These are phyloP conservation scores for Histomonas meleagridis DNA, from an alignment of 208 protist genomes.

Conservation along the genomic window DNA sequence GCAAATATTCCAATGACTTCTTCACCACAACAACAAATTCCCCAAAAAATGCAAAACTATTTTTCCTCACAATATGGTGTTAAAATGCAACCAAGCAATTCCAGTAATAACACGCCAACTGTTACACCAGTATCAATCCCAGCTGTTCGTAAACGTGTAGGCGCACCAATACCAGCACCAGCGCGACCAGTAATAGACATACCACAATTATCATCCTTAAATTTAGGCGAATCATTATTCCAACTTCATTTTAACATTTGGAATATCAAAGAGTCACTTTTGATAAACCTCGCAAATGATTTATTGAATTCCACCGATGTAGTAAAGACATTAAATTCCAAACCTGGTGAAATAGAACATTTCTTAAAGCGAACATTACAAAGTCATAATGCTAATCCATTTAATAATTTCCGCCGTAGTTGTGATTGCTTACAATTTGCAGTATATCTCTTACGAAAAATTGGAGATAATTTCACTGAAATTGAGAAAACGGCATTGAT, in stretches of 20 bases:
- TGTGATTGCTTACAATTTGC: neutral
- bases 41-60: neutral
- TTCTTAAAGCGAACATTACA: neutral
- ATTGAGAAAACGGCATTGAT: neutral
- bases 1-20: neutral
- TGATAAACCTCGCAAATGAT: neutral
- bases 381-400: neutral
- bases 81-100: too few relatives aligned
- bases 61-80: neutral
- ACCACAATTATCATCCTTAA: neutral
- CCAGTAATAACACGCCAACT: neutral
- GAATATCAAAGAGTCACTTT: neutral
- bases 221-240: neutral
- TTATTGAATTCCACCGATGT: neutral
- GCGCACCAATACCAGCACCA: neutral
- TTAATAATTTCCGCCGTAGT: neutral
- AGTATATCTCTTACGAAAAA: neutral
- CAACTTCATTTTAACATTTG: neutral
- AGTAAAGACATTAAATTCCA: neutral
- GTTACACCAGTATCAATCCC: neutral
- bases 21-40: neutral
- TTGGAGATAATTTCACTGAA: neutral
- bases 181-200: neutral
- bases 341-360: neutral
- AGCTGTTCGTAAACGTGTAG: neutral